A percentile compares a stretch with the other conserved stretches of the same genome.
Evolutionary conservation across 768 basidiomycete species (phyloP).

Genomic region (Phylloporus arenicola): DNA sequence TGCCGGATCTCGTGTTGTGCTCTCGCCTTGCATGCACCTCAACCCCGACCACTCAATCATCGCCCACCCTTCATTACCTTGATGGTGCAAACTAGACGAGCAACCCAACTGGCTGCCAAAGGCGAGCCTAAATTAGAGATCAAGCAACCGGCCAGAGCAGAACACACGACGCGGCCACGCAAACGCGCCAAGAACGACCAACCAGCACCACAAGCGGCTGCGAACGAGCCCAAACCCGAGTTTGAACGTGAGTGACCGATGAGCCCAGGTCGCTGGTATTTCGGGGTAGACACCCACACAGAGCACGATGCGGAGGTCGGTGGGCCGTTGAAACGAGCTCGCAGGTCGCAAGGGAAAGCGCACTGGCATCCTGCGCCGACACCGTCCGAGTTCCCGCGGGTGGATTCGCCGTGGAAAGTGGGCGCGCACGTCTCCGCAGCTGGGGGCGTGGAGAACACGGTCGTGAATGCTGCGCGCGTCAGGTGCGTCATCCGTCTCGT

Average conservation of each 20-base stretch:
- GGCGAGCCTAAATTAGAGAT: background rate
- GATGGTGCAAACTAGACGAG: slow-evolving; percentile 26
- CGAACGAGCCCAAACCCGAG: background rate
- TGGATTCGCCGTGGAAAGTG: slow-evolving; percentile 53
- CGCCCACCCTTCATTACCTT: background rate
- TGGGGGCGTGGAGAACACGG: slow-evolving; percentile 72
- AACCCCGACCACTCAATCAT: background rate
- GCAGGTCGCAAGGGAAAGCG: background rate
- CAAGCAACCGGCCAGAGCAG: background rate
- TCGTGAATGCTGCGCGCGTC: slow-evolving; percentile 64
- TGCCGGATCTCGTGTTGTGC: background rate
- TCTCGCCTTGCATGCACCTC: background rate
- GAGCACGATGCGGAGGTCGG: background rate
- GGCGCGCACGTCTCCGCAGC: slow-evolving; percentile 82
- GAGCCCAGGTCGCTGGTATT: background rate
- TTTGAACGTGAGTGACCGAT: slow-evolving; percentile 8
- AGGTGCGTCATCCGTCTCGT: slow-evolving; percentile 39
- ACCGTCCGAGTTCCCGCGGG: slow-evolving; percentile 29
- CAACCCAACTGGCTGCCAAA: slow-evolving; percentile 1
- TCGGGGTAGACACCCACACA: background rate
- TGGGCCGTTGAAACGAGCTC: slow-evolving; percentile 1
- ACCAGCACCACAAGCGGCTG: background rate
- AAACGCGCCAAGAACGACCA: slow-evolving; percentile 13
- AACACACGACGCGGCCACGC: slow-evolving; percentile 1
- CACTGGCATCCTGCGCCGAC: slow-evolving; percentile 11